These are phyloP conservation scores for Penicillium sp. DNA, from an alignment of 2,329 filamentous ascomycete species.

Conservation along the genomic window DNA sequence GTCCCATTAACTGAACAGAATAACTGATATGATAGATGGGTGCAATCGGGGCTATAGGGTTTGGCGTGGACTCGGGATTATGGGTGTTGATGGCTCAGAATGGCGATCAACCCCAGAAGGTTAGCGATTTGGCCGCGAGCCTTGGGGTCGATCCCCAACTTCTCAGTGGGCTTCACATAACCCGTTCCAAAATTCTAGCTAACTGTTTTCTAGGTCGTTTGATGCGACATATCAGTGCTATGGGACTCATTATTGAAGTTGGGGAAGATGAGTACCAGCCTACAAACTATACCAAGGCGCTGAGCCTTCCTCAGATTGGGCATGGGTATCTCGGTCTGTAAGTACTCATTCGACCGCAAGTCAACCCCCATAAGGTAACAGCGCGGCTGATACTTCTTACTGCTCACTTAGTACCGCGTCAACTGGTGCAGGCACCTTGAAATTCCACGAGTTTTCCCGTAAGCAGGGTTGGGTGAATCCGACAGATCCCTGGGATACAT, in stretches of 20 bases:
- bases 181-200: neutral
- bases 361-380: neutral
- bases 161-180: constrained; percentile 15
- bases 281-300: constrained; percentile 3
- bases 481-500: constrained; percentile 1
- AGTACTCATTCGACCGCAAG: constrained; percentile 3
- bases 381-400: neutral
- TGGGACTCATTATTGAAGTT: neutral
- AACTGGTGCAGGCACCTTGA: constrained; percentile 4
- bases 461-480: constrained; percentile 11
- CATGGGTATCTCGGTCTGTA: constrained; percentile 4
- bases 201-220: constrained; percentile 25
- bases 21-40: neutral
- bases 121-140: neutral
- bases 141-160: constrained; percentile 15
- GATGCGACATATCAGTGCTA: constrained; percentile 32
- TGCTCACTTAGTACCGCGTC: neutral
- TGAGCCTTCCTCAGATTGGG: constrained; percentile 7
- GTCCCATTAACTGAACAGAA: neutral
- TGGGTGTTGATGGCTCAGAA: constrained; percentile 10
- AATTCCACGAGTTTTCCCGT: constrained; percentile 12
- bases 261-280: neutral
- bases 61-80: constrained; percentile 8
- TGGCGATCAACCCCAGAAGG: constrained; percentile 7
- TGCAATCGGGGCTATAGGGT: neutral